Evolutionary conservation across 1,139 yeast species (phyloP).

Genomic region (Geotrichum cucujoidarum): DNA sequence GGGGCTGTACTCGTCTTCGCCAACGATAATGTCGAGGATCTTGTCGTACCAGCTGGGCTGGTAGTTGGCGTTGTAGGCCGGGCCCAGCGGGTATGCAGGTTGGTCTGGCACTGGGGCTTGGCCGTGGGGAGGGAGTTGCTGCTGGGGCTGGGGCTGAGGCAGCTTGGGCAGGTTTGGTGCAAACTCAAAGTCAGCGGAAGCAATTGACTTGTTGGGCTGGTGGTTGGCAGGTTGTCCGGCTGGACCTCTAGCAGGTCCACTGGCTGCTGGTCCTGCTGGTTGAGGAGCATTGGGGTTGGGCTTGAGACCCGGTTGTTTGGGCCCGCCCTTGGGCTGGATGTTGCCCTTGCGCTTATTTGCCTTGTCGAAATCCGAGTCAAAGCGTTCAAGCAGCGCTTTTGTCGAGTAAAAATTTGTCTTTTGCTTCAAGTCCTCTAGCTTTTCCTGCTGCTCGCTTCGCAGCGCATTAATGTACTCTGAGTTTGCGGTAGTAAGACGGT

Average conservation of each 20-base stretch:
- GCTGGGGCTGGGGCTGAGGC: conserved; percentile 1
- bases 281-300: conserved; percentile 5
- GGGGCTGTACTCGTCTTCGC: conserved; percentile 65
- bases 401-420: conserved; percentile 76
- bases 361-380: conserved; percentile 33
- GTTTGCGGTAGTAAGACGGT: conserved; percentile 25
- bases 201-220: background rate
- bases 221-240: background rate
- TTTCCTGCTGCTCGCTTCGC: conserved; percentile 50
- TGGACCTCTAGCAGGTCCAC: background rate
- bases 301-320: conserved; percentile 2
- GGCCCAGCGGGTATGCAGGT: conserved; percentile 2
- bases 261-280: background rate
- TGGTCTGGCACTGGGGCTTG: background rate
- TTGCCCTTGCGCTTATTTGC: background rate
- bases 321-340: background rate
- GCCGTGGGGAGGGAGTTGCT: background rate
- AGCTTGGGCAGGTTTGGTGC: conserved; percentile 13
- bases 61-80: conserved; percentile 18
- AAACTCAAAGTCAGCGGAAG: conserved; percentile 10
- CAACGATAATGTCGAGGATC: conserved; percentile 52
- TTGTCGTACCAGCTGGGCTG: conserved; percentile 41
- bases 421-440: conserved; percentile 70
- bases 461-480: conserved; percentile 39
- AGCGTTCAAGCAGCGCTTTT: conserved; percentile 63